A percentile compares a stretch with the other conserved stretches of the same genome.
These are phyloP conservation scores for Setomelanomma holmii DNA, from an alignment of 2,329 filamentous ascomycete species.

Conservation along the genomic window DNA sequence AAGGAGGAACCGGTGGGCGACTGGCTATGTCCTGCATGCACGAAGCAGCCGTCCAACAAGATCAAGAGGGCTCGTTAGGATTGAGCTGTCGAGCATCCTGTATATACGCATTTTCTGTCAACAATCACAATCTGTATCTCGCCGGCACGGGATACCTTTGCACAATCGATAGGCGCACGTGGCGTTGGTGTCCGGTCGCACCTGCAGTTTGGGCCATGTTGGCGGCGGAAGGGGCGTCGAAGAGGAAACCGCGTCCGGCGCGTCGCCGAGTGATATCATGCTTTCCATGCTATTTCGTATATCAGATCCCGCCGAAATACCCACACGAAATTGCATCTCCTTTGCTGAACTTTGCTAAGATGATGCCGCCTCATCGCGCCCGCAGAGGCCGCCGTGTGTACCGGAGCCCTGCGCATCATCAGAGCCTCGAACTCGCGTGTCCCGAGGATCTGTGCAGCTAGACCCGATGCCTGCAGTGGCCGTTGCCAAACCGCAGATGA, in stretches of 20 bases:
- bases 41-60: constrained; percentile 48
- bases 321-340: constrained; percentile 1
- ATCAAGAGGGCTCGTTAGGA: constrained; percentile 49
- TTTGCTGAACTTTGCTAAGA: constrained; percentile 6
- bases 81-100: background rate
- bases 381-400: constrained; percentile 6
- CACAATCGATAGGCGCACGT: constrained; percentile 16
- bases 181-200: constrained; percentile 7
- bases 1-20: constrained; percentile 59
- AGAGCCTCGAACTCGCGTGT: constrained; percentile 4
- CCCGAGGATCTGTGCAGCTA: background rate
- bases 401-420: constrained; percentile 1
- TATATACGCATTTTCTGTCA: background rate
- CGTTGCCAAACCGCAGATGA: background rate
- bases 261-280: background rate
- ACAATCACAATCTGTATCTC: background rate
- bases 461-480: background rate
- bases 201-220: constrained; percentile 1
- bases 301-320: background rate
- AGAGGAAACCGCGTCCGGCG: constrained; percentile 6
- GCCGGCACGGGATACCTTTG: background rate
- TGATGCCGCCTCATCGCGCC: constrained; percentile 4
- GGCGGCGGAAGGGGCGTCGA: constrained; percentile 23
- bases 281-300: background rate
- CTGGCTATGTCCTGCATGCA: constrained; percentile 57